These are phyloP conservation scores for Chionographis japonica DNA, from an alignment of 106 monocot species.

Conservation along the genomic window DNA sequence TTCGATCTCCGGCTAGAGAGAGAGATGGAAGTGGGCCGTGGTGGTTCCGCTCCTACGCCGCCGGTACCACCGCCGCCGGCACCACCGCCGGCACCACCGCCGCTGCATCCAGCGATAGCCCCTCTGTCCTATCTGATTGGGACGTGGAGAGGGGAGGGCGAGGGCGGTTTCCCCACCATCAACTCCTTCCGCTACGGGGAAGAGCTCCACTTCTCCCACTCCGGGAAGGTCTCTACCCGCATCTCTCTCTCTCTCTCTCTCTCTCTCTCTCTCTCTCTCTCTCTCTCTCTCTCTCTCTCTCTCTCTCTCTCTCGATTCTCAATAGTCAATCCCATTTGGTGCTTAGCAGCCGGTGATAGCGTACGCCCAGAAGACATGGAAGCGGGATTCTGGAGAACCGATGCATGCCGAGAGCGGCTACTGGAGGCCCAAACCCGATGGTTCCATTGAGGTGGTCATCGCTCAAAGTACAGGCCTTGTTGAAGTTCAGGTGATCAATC, in stretches of 20 bases:
- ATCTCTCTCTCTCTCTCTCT: not conserved
- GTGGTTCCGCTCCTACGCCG: not conserved
- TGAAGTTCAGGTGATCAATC: conserved; percentile 65
- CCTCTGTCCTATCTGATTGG: conserved; percentile 66
- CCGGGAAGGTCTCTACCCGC: conserved; percentile 42
- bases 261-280: not conserved
- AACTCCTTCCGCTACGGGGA: conserved; percentile 75
- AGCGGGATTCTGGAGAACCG: conserved; percentile 62
- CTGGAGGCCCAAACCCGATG: conserved; percentile 78
- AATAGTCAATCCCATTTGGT: not conserved
- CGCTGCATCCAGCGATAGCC: conserved; percentile 52
- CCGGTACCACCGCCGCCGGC: conserved; percentile 22
- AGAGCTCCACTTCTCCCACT: conserved; percentile 71
- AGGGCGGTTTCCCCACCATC: conserved; percentile 88
- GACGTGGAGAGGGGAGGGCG: conserved; percentile 78
- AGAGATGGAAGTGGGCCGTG: conserved; percentile 8
- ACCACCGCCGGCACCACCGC: conserved; percentile 16
- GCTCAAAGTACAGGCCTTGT: conserved; percentile 81
- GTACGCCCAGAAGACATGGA: conserved; percentile 89
- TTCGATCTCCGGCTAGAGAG: conserved; percentile 1
- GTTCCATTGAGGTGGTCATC: conserved; percentile 79
- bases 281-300: not conserved
- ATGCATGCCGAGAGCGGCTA: conserved; percentile 88
- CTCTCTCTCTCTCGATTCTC: not conserved
- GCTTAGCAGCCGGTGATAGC: conserved; percentile 67